These are phyloP conservation scores for Rhizoclosmatium globosum DNA, from an alignment of 192 early-diverging fungal genomes.

Conservation along the genomic window DNA sequence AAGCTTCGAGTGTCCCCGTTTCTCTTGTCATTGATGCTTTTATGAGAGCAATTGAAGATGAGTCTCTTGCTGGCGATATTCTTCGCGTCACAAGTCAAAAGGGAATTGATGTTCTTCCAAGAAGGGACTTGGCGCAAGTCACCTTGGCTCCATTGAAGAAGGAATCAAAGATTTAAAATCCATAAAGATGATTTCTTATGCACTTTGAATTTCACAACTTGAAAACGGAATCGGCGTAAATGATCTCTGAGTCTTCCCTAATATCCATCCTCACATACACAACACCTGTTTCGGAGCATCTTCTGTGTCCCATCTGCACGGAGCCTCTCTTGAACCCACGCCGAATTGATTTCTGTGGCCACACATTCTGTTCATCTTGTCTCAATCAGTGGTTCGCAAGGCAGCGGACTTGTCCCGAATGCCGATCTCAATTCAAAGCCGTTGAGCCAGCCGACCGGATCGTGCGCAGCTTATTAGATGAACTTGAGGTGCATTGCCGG, in stretches of 20 bases:
- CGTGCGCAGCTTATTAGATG: neutral
- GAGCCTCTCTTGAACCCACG: neutral
- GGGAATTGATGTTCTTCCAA: slow-evolving; percentile 40
- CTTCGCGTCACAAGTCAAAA: slow-evolving; percentile 36
- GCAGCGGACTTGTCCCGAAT: neutral
- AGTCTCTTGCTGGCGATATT: slow-evolving; percentile 43
- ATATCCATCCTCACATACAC: neutral
- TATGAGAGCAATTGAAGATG: slow-evolving; percentile 54
- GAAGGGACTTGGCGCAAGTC: neutral
- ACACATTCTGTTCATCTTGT: neutral
- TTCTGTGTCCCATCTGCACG: neutral
- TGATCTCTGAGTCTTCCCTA: no score
- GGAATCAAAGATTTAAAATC: slow-evolving; percentile 5
- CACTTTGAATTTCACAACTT: no score
- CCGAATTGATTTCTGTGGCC: neutral
- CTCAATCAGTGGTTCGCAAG: neutral
- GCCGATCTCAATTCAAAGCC: neutral
- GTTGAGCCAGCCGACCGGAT: neutral
- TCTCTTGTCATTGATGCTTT: slow-evolving; percentile 58
- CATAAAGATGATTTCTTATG: no score
- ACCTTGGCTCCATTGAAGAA: slow-evolving; percentile 13
- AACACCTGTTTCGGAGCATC: neutral
- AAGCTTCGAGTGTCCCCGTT: slow-evolving; percentile 44
- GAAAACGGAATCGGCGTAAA: no score
- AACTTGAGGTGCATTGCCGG: neutral